Evolutionary conservation across 257 asterid species (phyloP).

Genomic region (Ophiorrhiza pumila): DNA sequence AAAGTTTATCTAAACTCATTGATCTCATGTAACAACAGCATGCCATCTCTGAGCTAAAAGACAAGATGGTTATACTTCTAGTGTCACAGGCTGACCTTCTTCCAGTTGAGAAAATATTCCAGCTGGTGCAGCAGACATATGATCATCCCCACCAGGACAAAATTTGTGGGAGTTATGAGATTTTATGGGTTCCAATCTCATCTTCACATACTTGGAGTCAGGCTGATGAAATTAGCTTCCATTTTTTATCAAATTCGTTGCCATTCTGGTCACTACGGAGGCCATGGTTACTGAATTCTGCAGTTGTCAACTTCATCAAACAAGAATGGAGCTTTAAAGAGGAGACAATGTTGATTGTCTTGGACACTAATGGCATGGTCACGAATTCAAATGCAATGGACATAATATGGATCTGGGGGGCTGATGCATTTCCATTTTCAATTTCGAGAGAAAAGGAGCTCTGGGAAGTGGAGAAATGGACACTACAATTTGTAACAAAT

Average conservation of each 20-base stretch:
- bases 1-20: background rate
- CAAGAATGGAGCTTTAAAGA: slow-evolving; percentile 48
- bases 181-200: slow-evolving; percentile 60
- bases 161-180: slow-evolving; percentile 30
- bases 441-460: slow-evolving; percentile 49
- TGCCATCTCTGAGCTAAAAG: slow-evolving; percentile 47
- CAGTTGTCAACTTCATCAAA: slow-evolving; percentile 39
- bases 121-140: slow-evolving; percentile 48
- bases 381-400: slow-evolving; percentile 59
- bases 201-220: slow-evolving; percentile 40
- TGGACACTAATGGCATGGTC: slow-evolving; percentile 43
- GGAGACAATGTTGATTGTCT: slow-evolving; percentile 49
- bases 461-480: slow-evolving; percentile 47
- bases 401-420: slow-evolving; percentile 74
- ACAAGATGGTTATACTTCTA: slow-evolving; percentile 62
- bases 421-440: slow-evolving; percentile 70
- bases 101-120: slow-evolving; percentile 40
- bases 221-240: slow-evolving; percentile 36
- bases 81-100: slow-evolving; percentile 60
- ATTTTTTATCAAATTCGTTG: slow-evolving; percentile 43
- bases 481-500: slow-evolving; percentile 36
- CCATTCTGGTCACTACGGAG: slow-evolving; percentile 55
- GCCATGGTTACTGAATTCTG: slow-evolving; percentile 54
- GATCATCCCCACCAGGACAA: slow-evolving; percentile 28
- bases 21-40: slow-evolving; percentile 35